These are phyloP conservation scores for Neurospora sp. DNA, from an alignment of 495 filamentous ascomycete species.

Conservation along the genomic window DNA sequence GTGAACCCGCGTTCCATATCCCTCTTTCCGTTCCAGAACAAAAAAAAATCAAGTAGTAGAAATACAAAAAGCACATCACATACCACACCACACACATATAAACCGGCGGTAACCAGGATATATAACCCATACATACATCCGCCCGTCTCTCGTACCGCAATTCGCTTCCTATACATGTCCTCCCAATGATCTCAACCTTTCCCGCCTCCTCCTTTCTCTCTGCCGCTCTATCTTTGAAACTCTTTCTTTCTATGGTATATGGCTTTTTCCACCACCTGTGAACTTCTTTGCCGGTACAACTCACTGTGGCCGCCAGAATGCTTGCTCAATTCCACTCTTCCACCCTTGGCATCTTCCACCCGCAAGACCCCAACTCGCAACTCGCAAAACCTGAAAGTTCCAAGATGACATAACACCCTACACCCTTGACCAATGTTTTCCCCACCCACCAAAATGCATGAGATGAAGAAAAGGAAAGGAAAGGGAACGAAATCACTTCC, in stretches of 20 bases:
- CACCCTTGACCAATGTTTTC: neutral
- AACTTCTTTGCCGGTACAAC: neutral
- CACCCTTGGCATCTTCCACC: neutral
- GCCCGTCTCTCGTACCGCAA: neutral
- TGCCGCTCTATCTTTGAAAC: neutral
- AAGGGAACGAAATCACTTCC: slow-evolving; percentile 2
- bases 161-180: neutral
- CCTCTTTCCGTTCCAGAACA: neutral
- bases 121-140: neutral
- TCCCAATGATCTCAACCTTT: neutral
- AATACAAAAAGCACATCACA: neutral
- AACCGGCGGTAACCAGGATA: neutral
- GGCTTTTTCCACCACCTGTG: neutral
- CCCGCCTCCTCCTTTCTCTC: neutral
- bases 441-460: neutral
- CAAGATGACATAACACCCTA: too few relatives aligned
- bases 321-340: neutral
- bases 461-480: neutral
- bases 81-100: neutral
- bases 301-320: neutral
- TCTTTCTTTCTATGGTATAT: neutral
- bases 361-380: neutral
- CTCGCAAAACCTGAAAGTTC: neutral
- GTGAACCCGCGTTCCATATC: neutral
- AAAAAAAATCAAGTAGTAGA: neutral